A percentile compares a stretch with the other conserved stretches of the same genome.
phyloP scores from a whole-genome alignment of 306 rosid species.

The Sechiopsis laciniata region DNA sequence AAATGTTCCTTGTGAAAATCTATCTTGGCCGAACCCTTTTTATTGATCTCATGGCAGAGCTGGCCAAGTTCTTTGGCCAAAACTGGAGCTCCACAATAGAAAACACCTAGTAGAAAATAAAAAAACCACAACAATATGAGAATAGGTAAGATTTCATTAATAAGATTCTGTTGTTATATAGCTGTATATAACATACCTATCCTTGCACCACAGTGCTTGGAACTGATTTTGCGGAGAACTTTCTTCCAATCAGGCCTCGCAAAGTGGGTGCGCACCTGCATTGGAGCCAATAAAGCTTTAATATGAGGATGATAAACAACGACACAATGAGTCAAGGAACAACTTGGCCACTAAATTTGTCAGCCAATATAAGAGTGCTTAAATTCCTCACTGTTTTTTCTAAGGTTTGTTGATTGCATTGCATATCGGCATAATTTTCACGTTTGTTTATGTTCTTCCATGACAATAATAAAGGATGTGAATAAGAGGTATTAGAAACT shows the following conservation, averaged over 20 bases:
- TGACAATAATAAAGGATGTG: not conserved
- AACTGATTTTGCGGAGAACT: constrained; percentile 74
- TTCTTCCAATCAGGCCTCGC: constrained; percentile 99
- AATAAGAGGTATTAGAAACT: not conserved
- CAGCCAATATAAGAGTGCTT: not conserved
- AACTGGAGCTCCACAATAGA: constrained; percentile 94
- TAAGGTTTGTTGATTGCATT: not conserved
- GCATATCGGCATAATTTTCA: not conserved
- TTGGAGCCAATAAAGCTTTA: not conserved
- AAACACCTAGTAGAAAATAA: constrained; percentile 57
- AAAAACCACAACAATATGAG: constrained; percentile 22
- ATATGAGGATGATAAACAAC: not conserved
- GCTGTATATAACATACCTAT: constrained; percentile 50
- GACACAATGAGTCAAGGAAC: not conserved
- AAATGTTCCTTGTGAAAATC: constrained; percentile 98
- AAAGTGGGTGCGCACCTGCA: constrained; percentile 93
- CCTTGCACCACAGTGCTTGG: constrained; percentile 79
- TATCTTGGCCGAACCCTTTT: constrained; percentile 85
- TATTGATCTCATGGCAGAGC: constrained; percentile 84
- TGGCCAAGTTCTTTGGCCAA: constrained; percentile 87
- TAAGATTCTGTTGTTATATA: not conserved
- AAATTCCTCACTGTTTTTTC: not conserved
- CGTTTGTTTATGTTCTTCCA: not conserved
- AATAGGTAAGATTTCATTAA: not conserved
- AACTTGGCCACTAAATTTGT: not conserved